These are phyloP conservation scores for Sporothrix dimorphospora DNA, from an alignment of 2,329 filamentous ascomycete genomes.

Conservation along the genomic window DNA sequence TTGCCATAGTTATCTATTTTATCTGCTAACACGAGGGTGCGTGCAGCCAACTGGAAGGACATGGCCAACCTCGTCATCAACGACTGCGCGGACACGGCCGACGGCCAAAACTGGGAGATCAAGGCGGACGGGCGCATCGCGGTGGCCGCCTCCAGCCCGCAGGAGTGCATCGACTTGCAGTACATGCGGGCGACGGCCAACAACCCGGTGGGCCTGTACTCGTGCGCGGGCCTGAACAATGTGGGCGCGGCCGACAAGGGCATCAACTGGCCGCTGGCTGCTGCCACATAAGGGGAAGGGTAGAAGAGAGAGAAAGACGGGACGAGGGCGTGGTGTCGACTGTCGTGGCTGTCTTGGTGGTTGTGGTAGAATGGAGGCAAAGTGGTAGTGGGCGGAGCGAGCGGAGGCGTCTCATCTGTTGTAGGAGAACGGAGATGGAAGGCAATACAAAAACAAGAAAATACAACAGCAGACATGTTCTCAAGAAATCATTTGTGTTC, in stretches of 20 bases:
- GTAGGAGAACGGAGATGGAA: not conserved
- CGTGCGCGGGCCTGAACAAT: conserved; percentile 46
- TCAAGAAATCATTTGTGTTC: not conserved
- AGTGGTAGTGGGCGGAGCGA: no score
- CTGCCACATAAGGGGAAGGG: conserved; percentile 29
- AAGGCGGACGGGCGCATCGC: conserved; percentile 47
- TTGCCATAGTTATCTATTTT: not conserved
- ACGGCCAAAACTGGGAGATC: conserved; percentile 44
- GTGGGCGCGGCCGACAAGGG: conserved; percentile 46
- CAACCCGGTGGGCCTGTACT: conserved; percentile 47
- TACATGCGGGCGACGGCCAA: conserved; percentile 47
- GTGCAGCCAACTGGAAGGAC: conserved; percentile 45
- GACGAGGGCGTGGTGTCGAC: no score
- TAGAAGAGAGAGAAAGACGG: not conserved
- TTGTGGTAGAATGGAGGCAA: no score
- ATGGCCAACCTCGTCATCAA: conserved; percentile 45
- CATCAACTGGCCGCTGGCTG: conserved; percentile 47
- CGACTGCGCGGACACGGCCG: conserved; percentile 41
- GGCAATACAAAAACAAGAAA: no score
- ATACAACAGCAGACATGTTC: not conserved
- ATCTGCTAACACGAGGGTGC: not conserved
- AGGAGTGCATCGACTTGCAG: conserved; percentile 48
- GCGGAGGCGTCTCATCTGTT: not conserved
- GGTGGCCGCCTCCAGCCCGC: conserved; percentile 42
- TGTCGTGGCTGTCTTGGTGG: no score